Evolutionary conservation across 2,329 filamentous ascomycete species (phyloP).

Genomic region (Curvularia hawaiiensis): DNA sequence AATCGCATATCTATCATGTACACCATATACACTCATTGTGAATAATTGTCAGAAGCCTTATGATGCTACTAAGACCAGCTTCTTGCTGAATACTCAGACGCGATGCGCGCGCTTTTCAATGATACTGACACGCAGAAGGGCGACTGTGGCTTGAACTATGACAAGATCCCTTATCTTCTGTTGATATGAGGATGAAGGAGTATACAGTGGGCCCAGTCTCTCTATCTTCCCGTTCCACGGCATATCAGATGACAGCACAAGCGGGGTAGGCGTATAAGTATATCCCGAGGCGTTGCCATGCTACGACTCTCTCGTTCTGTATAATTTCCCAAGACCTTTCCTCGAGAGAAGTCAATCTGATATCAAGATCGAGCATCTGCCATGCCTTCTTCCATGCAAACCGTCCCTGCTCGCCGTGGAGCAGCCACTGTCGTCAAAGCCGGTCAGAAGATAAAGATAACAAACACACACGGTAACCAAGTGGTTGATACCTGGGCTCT

Average conservation of each 20-base stretch:
- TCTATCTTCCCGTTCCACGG: slow-evolving; percentile 21
- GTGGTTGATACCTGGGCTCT: slow-evolving; percentile 59
- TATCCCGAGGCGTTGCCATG: neutral
- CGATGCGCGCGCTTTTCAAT: neutral
- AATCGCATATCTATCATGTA: neutral
- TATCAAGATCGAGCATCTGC: neutral
- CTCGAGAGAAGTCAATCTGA: neutral
- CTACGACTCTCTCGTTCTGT: neutral
- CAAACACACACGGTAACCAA: slow-evolving; percentile 56
- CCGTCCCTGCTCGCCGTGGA: slow-evolving; percentile 53
- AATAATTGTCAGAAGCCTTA: neutral
- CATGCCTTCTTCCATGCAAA: slow-evolving; percentile 29
- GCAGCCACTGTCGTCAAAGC: slow-evolving; percentile 47
- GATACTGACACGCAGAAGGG: neutral
- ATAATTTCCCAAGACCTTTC: neutral
- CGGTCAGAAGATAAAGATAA: slow-evolving; percentile 52
- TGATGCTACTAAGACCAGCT: neutral
- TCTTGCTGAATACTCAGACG: neutral
- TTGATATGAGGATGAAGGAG: neutral
- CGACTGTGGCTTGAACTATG: slow-evolving; percentile 5
- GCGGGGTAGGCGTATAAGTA: slow-evolving; percentile 16
- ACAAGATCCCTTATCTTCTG: slow-evolving; percentile 10
- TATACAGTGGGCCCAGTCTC: slow-evolving; percentile 7
- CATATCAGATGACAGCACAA: slow-evolving; percentile 11
- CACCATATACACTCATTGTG: neutral